A percentile compares a stretch with the other conserved stretches of the same genome.
These are phyloP conservation scores for Hevea brasiliensis DNA, from an alignment of 345 rosid species.

Conservation along the genomic window DNA sequence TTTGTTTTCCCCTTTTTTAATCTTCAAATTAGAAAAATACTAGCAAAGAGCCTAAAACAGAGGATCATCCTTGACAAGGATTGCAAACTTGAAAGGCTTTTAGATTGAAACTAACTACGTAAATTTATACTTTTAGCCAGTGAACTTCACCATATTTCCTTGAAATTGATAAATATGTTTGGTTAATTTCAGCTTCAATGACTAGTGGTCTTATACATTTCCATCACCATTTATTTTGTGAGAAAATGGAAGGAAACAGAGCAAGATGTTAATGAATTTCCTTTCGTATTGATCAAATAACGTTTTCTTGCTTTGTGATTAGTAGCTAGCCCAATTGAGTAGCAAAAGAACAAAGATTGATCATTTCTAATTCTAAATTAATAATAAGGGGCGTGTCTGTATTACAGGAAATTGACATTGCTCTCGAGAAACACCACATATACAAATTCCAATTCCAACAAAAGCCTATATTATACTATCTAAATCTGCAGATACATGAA, in stretches of 20 bases:
- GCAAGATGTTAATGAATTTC: too few species aligned
- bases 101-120: not conserved
- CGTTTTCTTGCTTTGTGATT: not conserved
- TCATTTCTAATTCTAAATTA: constrained; percentile 8
- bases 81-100: not conserved
- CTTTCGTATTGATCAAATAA: too few species aligned
- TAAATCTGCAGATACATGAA: not conserved
- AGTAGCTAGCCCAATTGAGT: not conserved
- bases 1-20: too few species aligned
- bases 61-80: not conserved
- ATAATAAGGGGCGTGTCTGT: not conserved
- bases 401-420: not conserved
- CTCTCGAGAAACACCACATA: not conserved
- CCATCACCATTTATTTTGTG: not conserved
- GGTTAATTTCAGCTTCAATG: not conserved
- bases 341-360: not conserved
- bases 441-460: not conserved
- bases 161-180: too few species aligned
- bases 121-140: not conserved
- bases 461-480: not conserved
- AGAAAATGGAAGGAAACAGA: not conserved
- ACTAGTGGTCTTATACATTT: not conserved
- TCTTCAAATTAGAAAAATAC: too few species aligned
- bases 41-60: not conserved
- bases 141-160: too few species aligned